phyloP scores from a whole-genome alignment of 1,139 yeast species.

The Sugiyamaella paludigena region DNA sequence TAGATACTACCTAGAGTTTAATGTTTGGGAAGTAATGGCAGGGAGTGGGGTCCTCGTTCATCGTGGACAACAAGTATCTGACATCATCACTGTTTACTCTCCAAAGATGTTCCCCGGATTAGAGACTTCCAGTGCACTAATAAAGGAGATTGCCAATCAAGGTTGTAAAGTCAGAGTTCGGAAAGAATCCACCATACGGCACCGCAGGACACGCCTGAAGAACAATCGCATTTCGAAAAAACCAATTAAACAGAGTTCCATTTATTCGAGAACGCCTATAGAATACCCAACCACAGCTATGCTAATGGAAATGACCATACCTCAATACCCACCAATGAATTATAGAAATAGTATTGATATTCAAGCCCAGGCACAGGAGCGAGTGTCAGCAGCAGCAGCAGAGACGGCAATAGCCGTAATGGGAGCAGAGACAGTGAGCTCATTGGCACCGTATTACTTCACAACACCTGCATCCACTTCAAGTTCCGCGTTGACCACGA shows the following conservation, averaged over 20 bases:
- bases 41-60: slow-evolving; percentile 23
- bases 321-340: background rate
- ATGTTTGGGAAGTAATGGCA: slow-evolving; percentile 33
- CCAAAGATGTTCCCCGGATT: slow-evolving; percentile 41
- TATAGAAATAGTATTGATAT: too few species aligned
- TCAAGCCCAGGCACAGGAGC: too few species aligned
- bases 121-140: slow-evolving; percentile 36
- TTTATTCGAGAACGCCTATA: slow-evolving; percentile 7
- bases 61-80: slow-evolving; percentile 31
- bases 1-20: slow-evolving; percentile 32
- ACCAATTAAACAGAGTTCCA: background rate
- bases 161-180: slow-evolving; percentile 39
- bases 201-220: slow-evolving; percentile 17
- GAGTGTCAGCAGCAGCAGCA: too few species aligned
- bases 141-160: slow-evolving; percentile 37
- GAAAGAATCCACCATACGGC: slow-evolving; percentile 30
- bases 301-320: background rate
- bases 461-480: too few species aligned
- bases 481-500: too few species aligned
- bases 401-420: too few species aligned
- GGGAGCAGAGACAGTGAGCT: too few species aligned
- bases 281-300: slow-evolving; percentile 3
- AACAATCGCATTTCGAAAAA: slow-evolving; percentile 1
- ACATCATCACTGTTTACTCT: slow-evolving; percentile 36
- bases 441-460: too few species aligned